Evolutionary conservation across 2,329 filamentous ascomycete genomes (phyloP).

Genomic region (Mariannaea sp.): DNA sequence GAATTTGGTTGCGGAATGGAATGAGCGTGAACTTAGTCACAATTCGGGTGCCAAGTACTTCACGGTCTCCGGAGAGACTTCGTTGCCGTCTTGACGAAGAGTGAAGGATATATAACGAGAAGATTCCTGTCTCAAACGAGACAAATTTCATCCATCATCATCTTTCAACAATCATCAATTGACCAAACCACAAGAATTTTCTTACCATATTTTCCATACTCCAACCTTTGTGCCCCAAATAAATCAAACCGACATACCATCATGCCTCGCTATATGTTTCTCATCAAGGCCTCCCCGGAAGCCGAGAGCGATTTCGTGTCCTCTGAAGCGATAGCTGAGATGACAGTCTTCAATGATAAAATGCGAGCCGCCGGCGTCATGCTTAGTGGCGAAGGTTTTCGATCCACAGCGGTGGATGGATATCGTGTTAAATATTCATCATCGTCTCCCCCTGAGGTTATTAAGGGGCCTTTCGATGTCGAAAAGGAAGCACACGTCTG

Average conservation of each 20-base stretch:
- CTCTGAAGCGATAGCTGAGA: conserved; percentile 32
- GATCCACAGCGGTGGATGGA: conserved; percentile 32
- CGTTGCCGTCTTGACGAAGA: not conserved
- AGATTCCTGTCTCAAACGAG: not conserved
- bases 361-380: conserved; percentile 36
- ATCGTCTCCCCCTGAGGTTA: conserved; percentile 25
- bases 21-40: not conserved
- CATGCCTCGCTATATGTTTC: conserved; percentile 40
- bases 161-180: not conserved
- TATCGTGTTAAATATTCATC: conserved; percentile 37
- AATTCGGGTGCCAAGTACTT: not conserved
- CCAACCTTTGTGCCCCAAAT: not conserved
- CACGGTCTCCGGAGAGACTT: not conserved
- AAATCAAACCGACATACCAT: not conserved
- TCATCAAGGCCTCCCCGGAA: conserved; percentile 37
- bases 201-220: not conserved
- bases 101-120: not conserved
- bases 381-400: conserved; percentile 37
- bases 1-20: not conserved
- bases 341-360: conserved; percentile 38
- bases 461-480: conserved; percentile 40
- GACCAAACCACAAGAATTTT: not conserved
- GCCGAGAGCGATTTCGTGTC: conserved; percentile 28
- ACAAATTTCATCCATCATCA: not conserved
- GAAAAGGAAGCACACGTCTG: conserved; percentile 34